phyloP scores from a whole-genome alignment of 73 alveolate species.

The Symbiodinium pilosum region DNA sequence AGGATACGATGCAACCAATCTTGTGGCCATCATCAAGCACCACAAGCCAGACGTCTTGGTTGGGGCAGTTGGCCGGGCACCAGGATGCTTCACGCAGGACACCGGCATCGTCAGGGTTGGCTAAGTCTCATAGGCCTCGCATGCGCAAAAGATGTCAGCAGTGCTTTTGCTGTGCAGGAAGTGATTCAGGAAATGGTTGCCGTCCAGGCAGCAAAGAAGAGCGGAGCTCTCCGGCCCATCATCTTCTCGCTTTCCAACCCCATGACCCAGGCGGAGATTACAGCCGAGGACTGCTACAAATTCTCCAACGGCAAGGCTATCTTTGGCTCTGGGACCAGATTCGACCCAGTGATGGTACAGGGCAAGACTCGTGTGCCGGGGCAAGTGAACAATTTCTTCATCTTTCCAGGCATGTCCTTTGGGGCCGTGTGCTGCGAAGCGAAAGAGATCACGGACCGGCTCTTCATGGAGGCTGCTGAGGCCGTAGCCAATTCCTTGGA shows the following conservation, averaged over 20 bases:
- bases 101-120: too few relatives aligned
- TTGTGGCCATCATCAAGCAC: constrained; percentile 59
- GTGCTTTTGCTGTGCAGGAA: not conserved
- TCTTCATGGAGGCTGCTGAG: constrained; percentile 85
- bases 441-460: constrained; percentile 54
- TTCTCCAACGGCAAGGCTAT: constrained; percentile 66
- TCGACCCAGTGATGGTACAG: constrained; percentile 60
- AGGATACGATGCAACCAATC: constrained; percentile 53
- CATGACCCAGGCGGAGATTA: constrained; percentile 69
- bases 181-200: constrained; percentile 50
- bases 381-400: constrained; percentile 70
- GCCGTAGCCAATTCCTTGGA: constrained; percentile 92
- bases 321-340: constrained; percentile 87
- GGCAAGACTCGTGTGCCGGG: constrained; percentile 32
- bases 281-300: constrained; percentile 76
- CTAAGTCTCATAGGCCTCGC: too few relatives aligned
- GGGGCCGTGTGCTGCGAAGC: constrained; percentile 91
- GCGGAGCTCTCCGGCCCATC: constrained; percentile 39
- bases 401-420: constrained; percentile 84
- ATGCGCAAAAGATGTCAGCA: too few relatives aligned
- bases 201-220: constrained; percentile 41
- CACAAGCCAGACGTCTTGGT: constrained; percentile 49
- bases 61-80: constrained; percentile 83
- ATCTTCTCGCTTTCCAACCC: constrained; percentile 81
- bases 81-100: constrained; percentile 65